Evolutionary conservation across 192 early-diverging fungal species (phyloP).

Genomic region (Backusella circina): DNA sequence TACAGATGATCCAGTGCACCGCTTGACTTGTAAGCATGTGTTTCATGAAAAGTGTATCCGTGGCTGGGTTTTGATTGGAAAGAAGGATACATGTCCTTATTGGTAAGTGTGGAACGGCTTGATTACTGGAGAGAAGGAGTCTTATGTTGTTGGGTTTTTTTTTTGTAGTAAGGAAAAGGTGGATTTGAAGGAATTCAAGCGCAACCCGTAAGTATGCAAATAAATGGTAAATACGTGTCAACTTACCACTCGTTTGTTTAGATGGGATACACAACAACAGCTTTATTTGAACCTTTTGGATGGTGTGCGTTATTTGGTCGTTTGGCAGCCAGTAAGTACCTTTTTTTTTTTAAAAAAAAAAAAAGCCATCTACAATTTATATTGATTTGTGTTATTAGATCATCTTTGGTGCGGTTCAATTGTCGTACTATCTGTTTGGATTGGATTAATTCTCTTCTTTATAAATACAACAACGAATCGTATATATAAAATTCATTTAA

Average conservation of each 20-base stretch:
- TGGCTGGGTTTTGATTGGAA: constrained; percentile 61
- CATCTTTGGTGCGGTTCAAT: constrained; percentile 41
- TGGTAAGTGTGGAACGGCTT: constrained; percentile 37
- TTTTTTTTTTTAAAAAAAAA: neutral
- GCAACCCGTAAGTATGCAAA: constrained; percentile 46
- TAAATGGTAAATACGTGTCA: neutral
- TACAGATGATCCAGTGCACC: constrained; percentile 32
- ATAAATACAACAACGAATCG: neutral
- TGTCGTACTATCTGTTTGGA: constrained; percentile 42
- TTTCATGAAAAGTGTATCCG: constrained; percentile 66
- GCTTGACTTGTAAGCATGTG: constrained; percentile 48
- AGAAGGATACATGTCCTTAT: constrained; percentile 63
- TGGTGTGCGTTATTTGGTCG: constrained; percentile 52
- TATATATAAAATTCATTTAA: neutral
- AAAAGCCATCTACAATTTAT: neutral
- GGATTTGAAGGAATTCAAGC: constrained; percentile 57
- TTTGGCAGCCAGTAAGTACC: constrained; percentile 54
- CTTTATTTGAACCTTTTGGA: constrained; percentile 58
- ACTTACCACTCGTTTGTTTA: constrained; percentile 6
- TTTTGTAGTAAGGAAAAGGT: constrained; percentile 57
- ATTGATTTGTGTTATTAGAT: constrained; percentile 21
- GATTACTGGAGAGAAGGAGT: too few relatives aligned
- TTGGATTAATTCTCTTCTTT: constrained; percentile 23
- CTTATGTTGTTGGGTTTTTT: neutral
- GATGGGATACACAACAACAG: constrained; percentile 64